phyloP scores from a whole-genome alignment of 2,329 filamentous ascomycete species.

The Calonectria fujianensis region DNA sequence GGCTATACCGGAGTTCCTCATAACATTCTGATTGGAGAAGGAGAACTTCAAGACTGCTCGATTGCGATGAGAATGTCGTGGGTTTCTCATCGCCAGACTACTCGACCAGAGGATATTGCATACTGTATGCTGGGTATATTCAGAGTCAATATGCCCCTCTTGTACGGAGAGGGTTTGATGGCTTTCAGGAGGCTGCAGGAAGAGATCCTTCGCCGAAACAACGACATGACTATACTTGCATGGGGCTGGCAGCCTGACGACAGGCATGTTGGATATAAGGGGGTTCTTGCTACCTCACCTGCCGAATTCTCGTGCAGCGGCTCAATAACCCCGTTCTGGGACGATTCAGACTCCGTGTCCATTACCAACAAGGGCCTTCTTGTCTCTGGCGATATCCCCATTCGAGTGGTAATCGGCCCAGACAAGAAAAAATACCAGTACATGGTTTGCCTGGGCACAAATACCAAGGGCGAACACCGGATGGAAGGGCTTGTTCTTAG shows the following conservation, averaged over 20 bases:
- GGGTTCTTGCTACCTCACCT: slow-evolving; percentile 1
- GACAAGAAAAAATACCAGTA: not conserved
- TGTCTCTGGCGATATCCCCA: slow-evolving; percentile 18
- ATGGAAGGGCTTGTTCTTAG: slow-evolving; percentile 23
- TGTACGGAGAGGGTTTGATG: slow-evolving; percentile 23
- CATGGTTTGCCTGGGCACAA: slow-evolving; percentile 14
- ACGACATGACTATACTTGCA: slow-evolving; percentile 23
- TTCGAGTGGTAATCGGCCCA: not conserved
- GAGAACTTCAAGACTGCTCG: not conserved
- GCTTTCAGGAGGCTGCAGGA: slow-evolving; percentile 24
- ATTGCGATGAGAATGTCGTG: slow-evolving; percentile 21
- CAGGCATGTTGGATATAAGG: not conserved
- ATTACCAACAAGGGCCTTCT: slow-evolving; percentile 21
- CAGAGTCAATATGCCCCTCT: slow-evolving; percentile 23
- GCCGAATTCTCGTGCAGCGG: slow-evolving; percentile 3
- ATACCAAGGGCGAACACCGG: not conserved
- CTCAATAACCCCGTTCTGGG: slow-evolving; percentile 8
- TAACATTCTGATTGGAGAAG: slow-evolving; percentile 5
- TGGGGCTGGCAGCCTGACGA: slow-evolving; percentile 3
- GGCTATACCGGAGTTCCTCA: not conserved
- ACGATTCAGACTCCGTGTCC: slow-evolving; percentile 20
- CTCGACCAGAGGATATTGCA: slow-evolving; percentile 19
- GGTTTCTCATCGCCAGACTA: slow-evolving; percentile 18
- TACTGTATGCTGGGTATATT: slow-evolving; percentile 29
- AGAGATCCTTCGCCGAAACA: slow-evolving; percentile 25